These are phyloP conservation scores for Cochlearia excelsa DNA, from an alignment of 345 rosid species.

Conservation along the genomic window DNA sequence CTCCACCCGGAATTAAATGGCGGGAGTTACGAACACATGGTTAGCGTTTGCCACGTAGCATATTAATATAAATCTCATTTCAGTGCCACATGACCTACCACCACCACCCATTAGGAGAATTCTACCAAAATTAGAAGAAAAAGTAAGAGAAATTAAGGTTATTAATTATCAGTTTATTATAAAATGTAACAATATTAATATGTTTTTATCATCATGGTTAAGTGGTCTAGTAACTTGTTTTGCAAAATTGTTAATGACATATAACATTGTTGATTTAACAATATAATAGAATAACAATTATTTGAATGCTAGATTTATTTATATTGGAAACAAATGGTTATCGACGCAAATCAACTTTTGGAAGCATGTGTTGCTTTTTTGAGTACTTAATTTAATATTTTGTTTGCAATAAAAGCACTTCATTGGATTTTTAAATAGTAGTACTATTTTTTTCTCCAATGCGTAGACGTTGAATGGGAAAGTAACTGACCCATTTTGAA, in stretches of 20 bases:
- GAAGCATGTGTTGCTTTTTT: neutral
- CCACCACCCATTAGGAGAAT: neutral
- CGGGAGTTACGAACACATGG: slow-evolving; percentile 23
- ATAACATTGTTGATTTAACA: too few relatives aligned
- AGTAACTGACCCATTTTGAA: slow-evolving; percentile 21
- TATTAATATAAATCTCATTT: slow-evolving; percentile 4
- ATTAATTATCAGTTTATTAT: too few relatives aligned
- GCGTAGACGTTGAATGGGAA: slow-evolving; percentile 24
- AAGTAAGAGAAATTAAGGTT: too few relatives aligned
- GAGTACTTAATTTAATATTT: neutral
- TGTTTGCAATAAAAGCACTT: slow-evolving; percentile 1
- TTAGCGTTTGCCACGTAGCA: slow-evolving; percentile 25
- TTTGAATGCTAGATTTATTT: too few relatives aligned
- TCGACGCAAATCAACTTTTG: too few relatives aligned
- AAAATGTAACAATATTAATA: too few relatives aligned
- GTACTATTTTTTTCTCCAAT: neutral
- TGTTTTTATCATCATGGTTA: too few relatives aligned
- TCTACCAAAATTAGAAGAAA: too few relatives aligned
- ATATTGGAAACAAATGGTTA: too few relatives aligned
- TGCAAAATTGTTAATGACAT: too few relatives aligned
- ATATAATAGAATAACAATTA: too few relatives aligned
- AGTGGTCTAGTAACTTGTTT: too few relatives aligned
- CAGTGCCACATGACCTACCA: slow-evolving; percentile 32
- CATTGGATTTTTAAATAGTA: neutral
- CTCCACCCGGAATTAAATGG: slow-evolving; percentile 31